These are phyloP conservation scores for Euryodendron excelsum DNA, from an alignment of 148 eudicot genomes.

Conservation along the genomic window DNA sequence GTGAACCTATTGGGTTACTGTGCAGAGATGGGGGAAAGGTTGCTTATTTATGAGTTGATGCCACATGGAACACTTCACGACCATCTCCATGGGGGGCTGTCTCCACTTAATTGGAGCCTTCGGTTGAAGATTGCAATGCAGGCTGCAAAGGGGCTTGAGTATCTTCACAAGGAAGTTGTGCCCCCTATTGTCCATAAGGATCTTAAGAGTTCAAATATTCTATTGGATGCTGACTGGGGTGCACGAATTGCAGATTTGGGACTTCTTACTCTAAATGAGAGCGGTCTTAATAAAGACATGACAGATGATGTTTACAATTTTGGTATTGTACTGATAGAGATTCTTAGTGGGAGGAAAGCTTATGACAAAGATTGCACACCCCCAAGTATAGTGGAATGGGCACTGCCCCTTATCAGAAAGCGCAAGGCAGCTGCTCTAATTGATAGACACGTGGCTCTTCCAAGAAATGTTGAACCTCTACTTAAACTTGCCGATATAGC, in stretches of 20 bases:
- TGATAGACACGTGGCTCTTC: slow-evolving; percentile 78
- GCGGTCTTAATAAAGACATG: slow-evolving; percentile 50
- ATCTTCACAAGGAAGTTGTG: slow-evolving; percentile 63
- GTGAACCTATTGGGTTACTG: slow-evolving; percentile 94
- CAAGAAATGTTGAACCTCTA: slow-evolving; percentile 86
- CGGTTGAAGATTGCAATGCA: slow-evolving; percentile 77
- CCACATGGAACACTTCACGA: slow-evolving; percentile 87
- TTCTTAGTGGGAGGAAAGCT: slow-evolving; percentile 85
- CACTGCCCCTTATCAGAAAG: slow-evolving; percentile 63
- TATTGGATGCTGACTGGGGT: slow-evolving; percentile 76
- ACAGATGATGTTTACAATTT: slow-evolving; percentile 68
- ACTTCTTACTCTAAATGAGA: slow-evolving; percentile 48
- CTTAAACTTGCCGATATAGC: slow-evolving; percentile 85
- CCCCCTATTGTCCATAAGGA: slow-evolving; percentile 83
- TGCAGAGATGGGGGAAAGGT: slow-evolving; percentile 92
- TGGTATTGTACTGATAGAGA: slow-evolving; percentile 81
- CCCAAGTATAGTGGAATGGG: slow-evolving; percentile 82
- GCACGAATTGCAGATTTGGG: slow-evolving; percentile 88
- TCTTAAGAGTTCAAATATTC: slow-evolving; percentile 78
- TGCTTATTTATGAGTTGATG: slow-evolving; percentile 96
- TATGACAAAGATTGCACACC: slow-evolving; percentile 75
- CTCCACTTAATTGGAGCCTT: slow-evolving; percentile 70
- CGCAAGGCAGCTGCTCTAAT: slow-evolving; percentile 76
- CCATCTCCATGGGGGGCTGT: slow-evolving; percentile 86
- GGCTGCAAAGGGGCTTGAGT: slow-evolving; percentile 88